phyloP scores from a whole-genome alignment of 1,284 basidiomycete genomes.

The Microbotryomycetes sp. region DNA sequence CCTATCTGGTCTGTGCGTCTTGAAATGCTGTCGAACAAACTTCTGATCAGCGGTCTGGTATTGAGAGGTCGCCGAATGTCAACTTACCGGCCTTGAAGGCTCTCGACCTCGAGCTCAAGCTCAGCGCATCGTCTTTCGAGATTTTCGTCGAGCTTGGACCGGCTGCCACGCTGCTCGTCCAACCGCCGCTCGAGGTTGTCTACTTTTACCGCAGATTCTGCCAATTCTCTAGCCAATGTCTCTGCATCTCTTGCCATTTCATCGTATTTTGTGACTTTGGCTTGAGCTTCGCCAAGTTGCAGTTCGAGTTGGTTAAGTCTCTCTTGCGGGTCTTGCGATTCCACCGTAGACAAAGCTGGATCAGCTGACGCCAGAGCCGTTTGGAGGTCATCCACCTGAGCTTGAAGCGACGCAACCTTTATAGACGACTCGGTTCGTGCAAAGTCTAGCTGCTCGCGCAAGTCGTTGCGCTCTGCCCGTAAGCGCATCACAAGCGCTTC shows the following conservation, averaged over 20 bases:
- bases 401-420: conserved; percentile 11
- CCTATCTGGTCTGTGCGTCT: conserved; percentile 9
- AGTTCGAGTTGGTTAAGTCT: neutral
- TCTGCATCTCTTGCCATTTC: neutral
- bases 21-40: conserved; percentile 14
- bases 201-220: neutral
- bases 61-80: no score
- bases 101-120: conserved; percentile 4
- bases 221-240: neutral
- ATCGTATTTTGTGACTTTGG: neutral
- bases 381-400: conserved; percentile 15
- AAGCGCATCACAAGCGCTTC: conserved; percentile 16
- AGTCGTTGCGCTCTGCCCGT: conserved; percentile 27
- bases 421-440: conserved; percentile 16
- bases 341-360: neutral
- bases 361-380: conserved; percentile 12
- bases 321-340: conserved; percentile 5
- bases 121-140: conserved; percentile 6
- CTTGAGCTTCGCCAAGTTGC: neutral
- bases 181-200: neutral
- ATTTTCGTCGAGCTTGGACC: conserved; percentile 2
- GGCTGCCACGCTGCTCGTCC: neutral
- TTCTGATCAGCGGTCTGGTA: no score
- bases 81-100: conserved; percentile 5
- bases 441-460: conserved; percentile 25